These are phyloP conservation scores for Colletotrichum orchidophilum DNA, from an alignment of 2,329 filamentous ascomycete genomes.

Conservation along the genomic window DNA sequence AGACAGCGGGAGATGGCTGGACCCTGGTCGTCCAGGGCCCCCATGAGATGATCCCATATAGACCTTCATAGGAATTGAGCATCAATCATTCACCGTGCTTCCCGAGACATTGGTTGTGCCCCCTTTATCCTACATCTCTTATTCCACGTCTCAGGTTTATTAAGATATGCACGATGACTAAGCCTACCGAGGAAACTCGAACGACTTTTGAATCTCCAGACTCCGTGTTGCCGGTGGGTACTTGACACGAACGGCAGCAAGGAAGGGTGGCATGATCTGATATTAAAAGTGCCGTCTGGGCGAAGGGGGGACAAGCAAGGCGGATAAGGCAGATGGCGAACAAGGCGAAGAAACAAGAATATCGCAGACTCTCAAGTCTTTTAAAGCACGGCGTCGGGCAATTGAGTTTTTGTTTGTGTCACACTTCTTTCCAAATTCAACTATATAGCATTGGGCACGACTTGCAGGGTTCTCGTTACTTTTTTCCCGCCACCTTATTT, in stretches of 20 bases:
- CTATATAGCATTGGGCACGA: not conserved
- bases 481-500: not conserved
- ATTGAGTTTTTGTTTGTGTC: not conserved
- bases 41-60: not conserved
- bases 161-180: slow-evolving; percentile 24
- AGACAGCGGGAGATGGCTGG: not conserved
- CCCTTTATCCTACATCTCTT: too few species aligned
- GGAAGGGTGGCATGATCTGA: slow-evolving; percentile 24
- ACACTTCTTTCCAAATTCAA: not conserved
- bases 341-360: not conserved
- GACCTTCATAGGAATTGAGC: not conserved
- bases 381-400: not conserved
- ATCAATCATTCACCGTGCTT: not conserved
- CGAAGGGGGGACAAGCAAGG: not conserved
- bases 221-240: slow-evolving; percentile 18
- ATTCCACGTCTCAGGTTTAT: not conserved
- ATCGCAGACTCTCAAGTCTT: not conserved
- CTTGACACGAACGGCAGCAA: not conserved
- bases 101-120: not conserved
- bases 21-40: not conserved
- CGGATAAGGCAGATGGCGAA: not conserved
- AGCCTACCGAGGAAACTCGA: slow-evolving; percentile 13
- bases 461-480: not conserved
- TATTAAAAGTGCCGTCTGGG: slow-evolving; percentile 6
- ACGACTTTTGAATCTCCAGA: not conserved